Conservation (phyloP, 1,284 basidiomycete species). For the Puccinia hordei region DNA sequence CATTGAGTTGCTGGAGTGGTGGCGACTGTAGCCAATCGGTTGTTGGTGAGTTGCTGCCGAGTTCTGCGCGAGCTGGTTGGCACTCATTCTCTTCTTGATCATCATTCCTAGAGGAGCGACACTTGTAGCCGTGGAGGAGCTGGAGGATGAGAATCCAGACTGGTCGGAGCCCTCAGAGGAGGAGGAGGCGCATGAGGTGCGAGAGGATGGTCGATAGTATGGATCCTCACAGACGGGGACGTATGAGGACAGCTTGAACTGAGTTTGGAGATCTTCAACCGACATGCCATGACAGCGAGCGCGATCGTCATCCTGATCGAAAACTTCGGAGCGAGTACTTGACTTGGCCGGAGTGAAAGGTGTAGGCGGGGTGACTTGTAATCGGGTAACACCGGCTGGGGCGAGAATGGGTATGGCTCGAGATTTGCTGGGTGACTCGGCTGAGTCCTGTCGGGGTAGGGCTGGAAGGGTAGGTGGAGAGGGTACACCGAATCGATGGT, state of each 20-base stretch:
- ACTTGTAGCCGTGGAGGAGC: conserved; percentile 30
- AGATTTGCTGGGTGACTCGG: conserved; percentile 25
- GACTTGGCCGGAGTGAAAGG: neutral
- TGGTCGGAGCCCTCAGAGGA: conserved; percentile 44
- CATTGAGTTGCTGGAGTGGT: conserved; percentile 24
- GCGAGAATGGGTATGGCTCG: conserved; percentile 44
- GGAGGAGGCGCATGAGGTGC: conserved; percentile 36
- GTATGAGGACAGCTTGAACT: neutral
- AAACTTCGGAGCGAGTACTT: neutral
- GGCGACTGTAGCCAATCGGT: conserved; percentile 5
- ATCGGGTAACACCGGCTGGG: neutral
- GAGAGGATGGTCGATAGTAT: conserved; percentile 22
- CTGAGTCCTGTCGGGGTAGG: neutral
- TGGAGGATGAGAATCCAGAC: conserved; percentile 31
- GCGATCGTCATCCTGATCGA: neutral
- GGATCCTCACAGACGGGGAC: conserved; percentile 4
- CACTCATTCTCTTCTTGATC: conserved; percentile 10
- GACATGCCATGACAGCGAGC: neutral
- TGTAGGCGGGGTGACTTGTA: conserved; percentile 27
- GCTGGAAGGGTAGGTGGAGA: neutral
- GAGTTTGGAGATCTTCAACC: neutral
- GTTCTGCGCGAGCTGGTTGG: neutral
- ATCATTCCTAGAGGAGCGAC: conserved; percentile 1
- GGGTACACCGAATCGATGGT: neutral
- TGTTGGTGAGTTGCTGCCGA: neutral